Evolutionary conservation across 768 basidiomycete genomes (phyloP).

Genomic region (Lenzites betulinus): DNA sequence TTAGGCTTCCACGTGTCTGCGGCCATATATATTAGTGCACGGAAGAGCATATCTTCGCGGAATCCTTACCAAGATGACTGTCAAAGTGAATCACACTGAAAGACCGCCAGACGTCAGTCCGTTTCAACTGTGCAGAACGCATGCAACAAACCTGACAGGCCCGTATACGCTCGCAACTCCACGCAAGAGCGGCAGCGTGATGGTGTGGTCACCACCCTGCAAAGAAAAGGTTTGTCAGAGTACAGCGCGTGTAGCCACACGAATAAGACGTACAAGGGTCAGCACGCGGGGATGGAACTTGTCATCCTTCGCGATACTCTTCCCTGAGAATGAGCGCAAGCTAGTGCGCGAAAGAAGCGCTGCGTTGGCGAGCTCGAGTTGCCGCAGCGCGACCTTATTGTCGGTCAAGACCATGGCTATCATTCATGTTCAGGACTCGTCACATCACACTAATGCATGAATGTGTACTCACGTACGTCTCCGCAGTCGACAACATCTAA

Average conservation of each 20-base stretch:
- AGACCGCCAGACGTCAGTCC: not conserved
- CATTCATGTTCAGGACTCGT: not conserved
- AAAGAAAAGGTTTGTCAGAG: not conserved
- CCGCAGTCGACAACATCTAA: slow-evolving; percentile 36
- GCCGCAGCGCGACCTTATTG: slow-evolving; percentile 36
- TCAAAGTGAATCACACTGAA: slow-evolving; percentile 37
- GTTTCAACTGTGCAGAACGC: not conserved
- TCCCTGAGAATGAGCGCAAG: slow-evolving; percentile 15
- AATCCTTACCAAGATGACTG: slow-evolving; percentile 23
- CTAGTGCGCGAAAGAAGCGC: slow-evolving; percentile 23
- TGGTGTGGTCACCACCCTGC: slow-evolving; percentile 35
- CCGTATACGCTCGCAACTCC: slow-evolving; percentile 34
- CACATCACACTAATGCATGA: not conserved
- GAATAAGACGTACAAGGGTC: slow-evolving; percentile 27
- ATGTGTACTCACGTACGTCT: slow-evolving; percentile 31
- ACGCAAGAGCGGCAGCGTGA: slow-evolving; percentile 35
- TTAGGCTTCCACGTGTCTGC: slow-evolving; percentile 30
- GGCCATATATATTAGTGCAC: no score
- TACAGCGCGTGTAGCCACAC: no score
- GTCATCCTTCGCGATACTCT: slow-evolving; percentile 35
- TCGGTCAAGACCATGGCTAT: slow-evolving; percentile 31
- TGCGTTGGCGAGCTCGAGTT: slow-evolving; percentile 35
- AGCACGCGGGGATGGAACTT: slow-evolving; percentile 37
- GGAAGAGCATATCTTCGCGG: no score
- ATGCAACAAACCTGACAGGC: slow-evolving; percentile 28